Conservation (phyloP, 352 stramenopile species). For the Pythium aphanidermatum region DNA sequence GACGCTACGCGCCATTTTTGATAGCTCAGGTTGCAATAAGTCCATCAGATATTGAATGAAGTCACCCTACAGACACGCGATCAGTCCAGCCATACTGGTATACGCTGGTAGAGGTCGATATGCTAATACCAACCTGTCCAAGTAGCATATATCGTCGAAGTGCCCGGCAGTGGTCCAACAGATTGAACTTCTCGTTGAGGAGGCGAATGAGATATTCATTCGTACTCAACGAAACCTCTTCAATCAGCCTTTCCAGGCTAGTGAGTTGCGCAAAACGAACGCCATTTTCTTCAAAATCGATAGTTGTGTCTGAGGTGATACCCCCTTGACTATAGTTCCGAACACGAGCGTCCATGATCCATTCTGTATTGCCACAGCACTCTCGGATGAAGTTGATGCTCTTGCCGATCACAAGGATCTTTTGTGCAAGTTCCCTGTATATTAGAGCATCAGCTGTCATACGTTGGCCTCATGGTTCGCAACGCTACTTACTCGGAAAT, state of each 20-base stretch:
- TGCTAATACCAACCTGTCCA: too few relatives aligned
- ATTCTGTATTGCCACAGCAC: constrained; percentile 89
- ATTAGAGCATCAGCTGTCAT: background rate
- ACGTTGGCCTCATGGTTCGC: background rate
- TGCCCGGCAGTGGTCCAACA: constrained; percentile 93
- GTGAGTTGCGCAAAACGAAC: constrained; percentile 66
- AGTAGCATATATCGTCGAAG: constrained; percentile 98
- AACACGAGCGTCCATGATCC: constrained; percentile 58
- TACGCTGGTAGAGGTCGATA: too few relatives aligned
- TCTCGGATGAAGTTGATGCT: constrained; percentile 98
- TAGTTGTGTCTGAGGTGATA: constrained; percentile 24
- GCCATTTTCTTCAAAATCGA: constrained; percentile 49
- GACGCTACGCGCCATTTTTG: constrained; percentile 86
- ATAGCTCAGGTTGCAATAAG: constrained; percentile 85
- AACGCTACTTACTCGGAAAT: constrained; percentile 59
- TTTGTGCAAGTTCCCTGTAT: constrained; percentile 83
- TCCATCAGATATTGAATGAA: constrained; percentile 98
- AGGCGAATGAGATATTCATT: constrained; percentile 90
- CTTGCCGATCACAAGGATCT: constrained; percentile 95
- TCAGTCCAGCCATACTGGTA: too few relatives aligned
- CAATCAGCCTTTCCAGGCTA: constrained; percentile 72
- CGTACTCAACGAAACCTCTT: constrained; percentile 67
- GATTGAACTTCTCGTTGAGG: constrained; percentile 90
- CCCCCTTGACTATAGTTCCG: constrained; percentile 28
- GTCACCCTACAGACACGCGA: too few relatives aligned